These are phyloP conservation scores for Botrytis cinerea DNA, from an alignment of 2,329 filamentous ascomycete species.

Conservation along the genomic window DNA sequence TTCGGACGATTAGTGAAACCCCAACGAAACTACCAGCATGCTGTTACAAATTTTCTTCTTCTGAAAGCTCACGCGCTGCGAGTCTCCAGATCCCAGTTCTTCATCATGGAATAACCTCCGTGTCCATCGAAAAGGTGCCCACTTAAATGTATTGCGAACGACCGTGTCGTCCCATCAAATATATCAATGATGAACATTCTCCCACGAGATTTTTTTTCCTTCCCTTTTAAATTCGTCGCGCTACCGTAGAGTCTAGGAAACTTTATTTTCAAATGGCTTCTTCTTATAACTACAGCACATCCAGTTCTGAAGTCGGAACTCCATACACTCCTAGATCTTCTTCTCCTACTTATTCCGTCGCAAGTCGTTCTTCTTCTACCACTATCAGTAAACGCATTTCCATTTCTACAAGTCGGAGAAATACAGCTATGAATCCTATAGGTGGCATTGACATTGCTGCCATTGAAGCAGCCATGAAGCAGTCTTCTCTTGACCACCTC, in stretches of 20 bases:
- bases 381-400: slow-evolving; percentile 39
- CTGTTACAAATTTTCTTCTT: slow-evolving; percentile 30
- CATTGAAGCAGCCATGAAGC: slow-evolving; percentile 62
- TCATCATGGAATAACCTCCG: slow-evolving; percentile 10
- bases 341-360: slow-evolving; percentile 34
- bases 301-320: slow-evolving; percentile 34
- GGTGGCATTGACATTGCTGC: slow-evolving; percentile 52
- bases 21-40: slow-evolving; percentile 37
- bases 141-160: slow-evolving; percentile 27
- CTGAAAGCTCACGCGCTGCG: neutral
- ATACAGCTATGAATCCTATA: slow-evolving; percentile 36
- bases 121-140: slow-evolving; percentile 24
- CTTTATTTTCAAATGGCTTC: slow-evolving; percentile 36
- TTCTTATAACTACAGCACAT: slow-evolving; percentile 35
- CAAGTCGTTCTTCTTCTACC: slow-evolving; percentile 37
- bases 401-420: slow-evolving; percentile 35
- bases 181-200: slow-evolving; percentile 17
- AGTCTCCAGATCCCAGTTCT: neutral
- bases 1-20: slow-evolving; percentile 32
- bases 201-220: slow-evolving; percentile 16
- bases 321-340: slow-evolving; percentile 21
- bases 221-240: slow-evolving; percentile 8
- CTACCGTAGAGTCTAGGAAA: slow-evolving; percentile 16
- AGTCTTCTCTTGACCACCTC: slow-evolving; percentile 60
- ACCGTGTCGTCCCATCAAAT: slow-evolving; percentile 28